Conservation (phyloP, 441 rosid genomes). For the Erysimum pusillum region DNA sequence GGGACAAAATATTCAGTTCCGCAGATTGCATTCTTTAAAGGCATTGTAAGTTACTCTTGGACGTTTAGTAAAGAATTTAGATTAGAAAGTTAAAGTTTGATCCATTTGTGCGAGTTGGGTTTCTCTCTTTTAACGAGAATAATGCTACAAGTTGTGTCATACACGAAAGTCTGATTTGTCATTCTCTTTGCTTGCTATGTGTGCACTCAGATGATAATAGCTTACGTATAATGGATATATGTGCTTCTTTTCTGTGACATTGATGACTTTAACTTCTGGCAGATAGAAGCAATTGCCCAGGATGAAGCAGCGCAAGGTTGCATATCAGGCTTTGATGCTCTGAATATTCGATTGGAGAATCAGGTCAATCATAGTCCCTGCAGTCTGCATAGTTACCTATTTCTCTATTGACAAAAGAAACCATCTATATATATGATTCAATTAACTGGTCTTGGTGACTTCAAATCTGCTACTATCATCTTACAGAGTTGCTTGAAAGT, state of each 20-base stretch:
- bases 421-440: background rate
- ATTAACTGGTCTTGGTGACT: slow-evolving; percentile 10
- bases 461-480: slow-evolving; percentile 8
- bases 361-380: slow-evolving; percentile 61
- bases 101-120: background rate
- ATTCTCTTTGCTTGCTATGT: slow-evolving; percentile 6
- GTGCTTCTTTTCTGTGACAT: background rate
- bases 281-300: slow-evolving; percentile 84
- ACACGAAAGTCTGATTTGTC: background rate
- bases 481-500: slow-evolving; percentile 20
- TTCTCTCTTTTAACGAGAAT: background rate
- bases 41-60: slow-evolving; percentile 65
- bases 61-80: background rate
- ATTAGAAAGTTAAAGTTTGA: background rate
- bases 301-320: slow-evolving; percentile 73
- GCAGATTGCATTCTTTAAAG: slow-evolving; percentile 85
- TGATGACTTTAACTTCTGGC: slow-evolving; percentile 33
- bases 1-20: slow-evolving; percentile 87
- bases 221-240: background rate
- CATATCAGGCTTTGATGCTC: slow-evolving; percentile 75
- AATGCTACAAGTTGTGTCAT: background rate
- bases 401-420: slow-evolving; percentile 1
- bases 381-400: background rate
- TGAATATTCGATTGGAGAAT: slow-evolving; percentile 71
- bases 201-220: slow-evolving; percentile 15